Percentiles rank a stretch among this genome's conserved stretches.
Evolutionary conservation across 2,329 filamentous ascomycete species (phyloP).

Genomic region (Penicillium italicum): DNA sequence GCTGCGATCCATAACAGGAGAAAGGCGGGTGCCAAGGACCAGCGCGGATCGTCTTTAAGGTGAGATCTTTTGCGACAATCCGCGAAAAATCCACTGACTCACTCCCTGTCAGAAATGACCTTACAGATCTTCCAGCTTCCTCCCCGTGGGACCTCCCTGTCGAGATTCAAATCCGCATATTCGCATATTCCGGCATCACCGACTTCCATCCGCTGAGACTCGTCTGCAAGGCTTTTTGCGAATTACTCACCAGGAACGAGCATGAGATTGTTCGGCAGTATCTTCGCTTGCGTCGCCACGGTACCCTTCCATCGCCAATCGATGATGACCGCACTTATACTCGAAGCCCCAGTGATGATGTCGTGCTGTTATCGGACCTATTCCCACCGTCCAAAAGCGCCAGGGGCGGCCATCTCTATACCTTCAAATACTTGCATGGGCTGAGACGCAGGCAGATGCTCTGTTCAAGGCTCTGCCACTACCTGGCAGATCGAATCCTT

Average conservation of each 20-base stretch:
- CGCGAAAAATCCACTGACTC: not conserved
- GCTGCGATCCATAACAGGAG: conserved; percentile 28
- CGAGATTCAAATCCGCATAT: conserved; percentile 43
- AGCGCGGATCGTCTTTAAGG: conserved; percentile 14
- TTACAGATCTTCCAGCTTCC: conserved; percentile 24
- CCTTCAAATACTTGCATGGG: conserved; percentile 40
- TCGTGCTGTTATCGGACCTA: conserved; percentile 43
- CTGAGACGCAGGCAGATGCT: conserved; percentile 38
- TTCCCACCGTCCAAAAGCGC: conserved; percentile 40
- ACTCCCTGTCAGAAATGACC: conserved; percentile 18
- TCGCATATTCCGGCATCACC: conserved; percentile 38
- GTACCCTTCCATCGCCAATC: conserved; percentile 41
- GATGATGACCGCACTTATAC: conserved; percentile 37
- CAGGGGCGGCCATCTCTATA: conserved; percentile 38
- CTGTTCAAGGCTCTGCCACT: conserved; percentile 40
- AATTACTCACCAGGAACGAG: conserved; percentile 38
- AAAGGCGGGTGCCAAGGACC: conserved; percentile 28
- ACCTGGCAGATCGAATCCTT: conserved; percentile 42
- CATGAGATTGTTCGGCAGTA: conserved; percentile 42
- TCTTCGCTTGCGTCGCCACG: conserved; percentile 41
- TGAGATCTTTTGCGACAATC: not conserved
- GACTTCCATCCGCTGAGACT: conserved; percentile 39
- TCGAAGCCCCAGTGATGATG: conserved; percentile 42
- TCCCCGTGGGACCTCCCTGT: conserved; percentile 43
- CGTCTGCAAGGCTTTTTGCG: conserved; percentile 38